A percentile compares a stretch with the other conserved stretches of the same genome.
These are phyloP conservation scores for Pseudogymnoascus sp. DNA, from an alignment of 2,329 filamentous ascomycete species.

Conservation along the genomic window DNA sequence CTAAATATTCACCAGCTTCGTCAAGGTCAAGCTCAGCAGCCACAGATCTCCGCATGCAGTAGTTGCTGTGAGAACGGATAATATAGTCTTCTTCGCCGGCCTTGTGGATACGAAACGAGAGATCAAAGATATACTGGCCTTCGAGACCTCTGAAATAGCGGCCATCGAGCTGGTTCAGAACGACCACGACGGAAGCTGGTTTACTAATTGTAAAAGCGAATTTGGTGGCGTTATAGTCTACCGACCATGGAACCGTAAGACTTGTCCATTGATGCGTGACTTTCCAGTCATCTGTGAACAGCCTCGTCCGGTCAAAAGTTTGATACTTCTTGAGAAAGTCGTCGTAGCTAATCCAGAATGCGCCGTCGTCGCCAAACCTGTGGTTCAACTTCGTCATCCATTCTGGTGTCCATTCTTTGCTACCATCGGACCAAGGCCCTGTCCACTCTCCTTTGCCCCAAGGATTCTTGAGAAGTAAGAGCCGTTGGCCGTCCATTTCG, in stretches of 20 bases:
- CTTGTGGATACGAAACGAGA: slow-evolving; percentile 44
- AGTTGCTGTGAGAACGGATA: slow-evolving; percentile 51
- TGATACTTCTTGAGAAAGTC: slow-evolving; percentile 56
- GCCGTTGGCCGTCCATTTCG: slow-evolving; percentile 43
- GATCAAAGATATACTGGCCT: slow-evolving; percentile 47
- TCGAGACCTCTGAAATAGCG: slow-evolving; percentile 55
- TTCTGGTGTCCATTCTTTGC: slow-evolving; percentile 53
- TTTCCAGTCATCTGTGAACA: slow-evolving; percentile 55
- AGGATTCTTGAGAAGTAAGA: slow-evolving; percentile 39
- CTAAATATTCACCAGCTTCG: slow-evolving; percentile 47
- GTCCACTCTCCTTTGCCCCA: slow-evolving; percentile 57
- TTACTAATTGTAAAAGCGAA: slow-evolving; percentile 51
- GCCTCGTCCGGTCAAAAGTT: slow-evolving; percentile 53
- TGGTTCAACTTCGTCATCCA: slow-evolving; percentile 50
- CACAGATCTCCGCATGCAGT: slow-evolving; percentile 50
- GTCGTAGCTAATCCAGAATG: slow-evolving; percentile 57
- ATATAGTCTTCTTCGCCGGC: slow-evolving; percentile 50
- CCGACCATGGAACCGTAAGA: slow-evolving; percentile 54
- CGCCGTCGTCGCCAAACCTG: slow-evolving; percentile 53
- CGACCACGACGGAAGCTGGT: slow-evolving; percentile 50
- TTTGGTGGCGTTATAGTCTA: slow-evolving; percentile 51
- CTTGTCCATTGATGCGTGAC: slow-evolving; percentile 54
- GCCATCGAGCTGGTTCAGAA: slow-evolving; percentile 54
- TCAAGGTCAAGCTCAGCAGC: slow-evolving; percentile 51
- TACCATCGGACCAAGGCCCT: slow-evolving; percentile 50